Evolutionary conservation across 2,329 filamentous ascomycete species (phyloP).

Genomic region (Zymoseptoria tritici): DNA sequence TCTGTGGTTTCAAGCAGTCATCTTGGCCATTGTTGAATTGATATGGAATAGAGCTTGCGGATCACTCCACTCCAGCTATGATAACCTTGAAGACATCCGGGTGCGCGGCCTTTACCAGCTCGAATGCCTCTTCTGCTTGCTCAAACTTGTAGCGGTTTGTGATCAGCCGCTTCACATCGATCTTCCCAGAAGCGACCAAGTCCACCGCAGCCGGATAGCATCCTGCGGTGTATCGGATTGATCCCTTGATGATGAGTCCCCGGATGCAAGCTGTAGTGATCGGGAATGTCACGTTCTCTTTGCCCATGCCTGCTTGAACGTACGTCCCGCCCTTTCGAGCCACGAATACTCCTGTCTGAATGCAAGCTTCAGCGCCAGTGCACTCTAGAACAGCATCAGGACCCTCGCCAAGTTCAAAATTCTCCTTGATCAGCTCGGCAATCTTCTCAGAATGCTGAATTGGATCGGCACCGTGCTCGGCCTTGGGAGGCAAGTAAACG

Average conservation of each 20-base stretch:
- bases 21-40: too few species aligned
- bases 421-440: slow-evolving; percentile 34
- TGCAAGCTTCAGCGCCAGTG: slow-evolving; percentile 42
- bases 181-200: slow-evolving; percentile 44
- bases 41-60: too few species aligned
- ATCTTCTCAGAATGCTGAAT: slow-evolving; percentile 33
- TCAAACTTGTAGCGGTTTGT: slow-evolving; percentile 39
- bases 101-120: slow-evolving; percentile 35
- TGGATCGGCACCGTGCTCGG: slow-evolving; percentile 28
- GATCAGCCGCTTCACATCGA: slow-evolving; percentile 35
- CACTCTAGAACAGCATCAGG: slow-evolving; percentile 46
- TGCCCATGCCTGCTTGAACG: slow-evolving; percentile 48
- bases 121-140: slow-evolving; percentile 43
- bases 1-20: too few species aligned
- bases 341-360: slow-evolving; percentile 42
- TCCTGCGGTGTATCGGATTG: slow-evolving; percentile 45
- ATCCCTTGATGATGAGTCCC: slow-evolving; percentile 44
- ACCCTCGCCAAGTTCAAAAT: slow-evolving; percentile 37
- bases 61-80: slow-evolving; percentile 34
- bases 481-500: slow-evolving; percentile 34
- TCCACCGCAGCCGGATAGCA: slow-evolving; percentile 45
- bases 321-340: slow-evolving; percentile 40
- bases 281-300: slow-evolving; percentile 44
- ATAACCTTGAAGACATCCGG: slow-evolving; percentile 38
- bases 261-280: slow-evolving; percentile 45